Evolutionary conservation across 805 yeast genomes (phyloP), one percentile per base, ranked within the genome.

Genomic region (Pichia eremophila): DNA sequence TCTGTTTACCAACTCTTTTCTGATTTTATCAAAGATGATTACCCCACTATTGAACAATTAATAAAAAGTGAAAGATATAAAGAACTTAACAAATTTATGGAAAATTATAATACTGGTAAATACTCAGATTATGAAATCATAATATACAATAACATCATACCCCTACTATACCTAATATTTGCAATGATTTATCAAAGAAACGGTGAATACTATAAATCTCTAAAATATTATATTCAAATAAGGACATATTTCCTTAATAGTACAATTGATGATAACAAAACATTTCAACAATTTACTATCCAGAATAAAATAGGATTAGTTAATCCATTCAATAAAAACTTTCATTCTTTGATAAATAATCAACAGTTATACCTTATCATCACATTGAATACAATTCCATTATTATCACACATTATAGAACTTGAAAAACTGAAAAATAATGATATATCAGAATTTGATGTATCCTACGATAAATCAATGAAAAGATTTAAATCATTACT

Each of bases 101-200:
- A 50, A 22, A 59, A 57, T 18, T 72, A 69, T 9, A 9, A 3
- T 5, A 9, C 19, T 50, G 69, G 71, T 46, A 41, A 57, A 1
- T 68, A 70, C 45, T 62, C 71, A 3, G 61, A 63, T 2, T 72
- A 68, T 49, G 77, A 74, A 44, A 52, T 68, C 45, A 50, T 60
- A n/a, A 55, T 65, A 27, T 70, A 66, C 49, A 66, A 64, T 43
- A 57, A 59, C 27, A 48, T 74, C 19, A 49, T 70, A 5, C 70
- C 76, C 2, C 57, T 61, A 36, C 55, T 72, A 5, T 64, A 63
- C 29, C 73, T 70, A 49, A 49, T 74, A 18, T 64, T 68, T 43
- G 80, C 70, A 2, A 41, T 67, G 4, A 63, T 65, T 45, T 60
- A 64, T 50, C 79, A 75, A 44, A 49, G 58, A 15, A 53, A 57